Evolutionary conservation across 805 yeast species (phyloP), one percentile per base, ranked within the genome.

Genomic region (Ogataea haglerorum): DNA sequence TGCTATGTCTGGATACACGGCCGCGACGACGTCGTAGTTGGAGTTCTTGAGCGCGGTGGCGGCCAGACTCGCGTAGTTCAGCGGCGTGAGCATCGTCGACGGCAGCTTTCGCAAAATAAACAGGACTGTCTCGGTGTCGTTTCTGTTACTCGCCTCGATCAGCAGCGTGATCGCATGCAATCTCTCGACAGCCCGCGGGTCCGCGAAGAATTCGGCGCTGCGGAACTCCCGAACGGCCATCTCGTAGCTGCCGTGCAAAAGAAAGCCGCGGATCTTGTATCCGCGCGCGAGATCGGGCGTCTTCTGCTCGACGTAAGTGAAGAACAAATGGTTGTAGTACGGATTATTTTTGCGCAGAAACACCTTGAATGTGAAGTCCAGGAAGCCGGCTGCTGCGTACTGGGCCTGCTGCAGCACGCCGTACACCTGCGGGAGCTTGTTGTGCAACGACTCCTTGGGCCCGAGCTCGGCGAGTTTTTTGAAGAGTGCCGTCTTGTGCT

Each of bases 211-310:
- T n/a, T 27, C 29, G n/a, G 43, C 18, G 2, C 37, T 24, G 54
- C 54, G 48, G 28, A 56, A 54, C 12, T 34, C n/a, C 3, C 28
- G 42, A 1, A 47, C 27, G 2, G 64, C 63, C 34, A 41, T 37
- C 32, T 56, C 60, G 36, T 57, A 57, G 25, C 53, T 47, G 9
- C 45, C 49, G 22, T 42, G 35, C 2, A 38, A 21, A 3, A 60
- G 14, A 6, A 46, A 42, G 17, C 51, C 34, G 6, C 38, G 34
- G 4, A 60, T 42, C 16, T 54, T 56, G 43, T 29, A 14, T n/a
- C 17, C 21, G 12, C 30, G 15, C 17, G 18, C 17, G 5, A 30
- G 15, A 3, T 17, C 19, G 6, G 36, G 36, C 24, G 13, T 7
- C 19, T 10, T 8, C 5, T 35, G 21, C 16, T 25, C 23, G 3